A percentile compares a stretch with the other conserved stretches of the same genome.
Evolutionary conservation across 331 rosid species (phyloP).

Genomic region (Spiraea crenata): DNA sequence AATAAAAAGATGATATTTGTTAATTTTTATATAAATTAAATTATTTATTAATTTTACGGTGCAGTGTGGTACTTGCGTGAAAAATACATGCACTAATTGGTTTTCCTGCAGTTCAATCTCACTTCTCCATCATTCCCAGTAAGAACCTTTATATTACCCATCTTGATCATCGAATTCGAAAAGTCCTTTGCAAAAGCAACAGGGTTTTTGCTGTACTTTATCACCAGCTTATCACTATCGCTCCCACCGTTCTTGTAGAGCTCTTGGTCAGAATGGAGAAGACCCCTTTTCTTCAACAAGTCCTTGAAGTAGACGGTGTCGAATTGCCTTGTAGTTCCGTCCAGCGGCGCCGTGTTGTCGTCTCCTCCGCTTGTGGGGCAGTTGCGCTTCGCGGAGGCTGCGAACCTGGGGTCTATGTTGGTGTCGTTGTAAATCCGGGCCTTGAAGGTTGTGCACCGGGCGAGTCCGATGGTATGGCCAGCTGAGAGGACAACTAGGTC

Average conservation of each 20-base stretch:
- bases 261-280: constrained; percentile 56
- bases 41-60: no score
- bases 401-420: constrained; percentile 33
- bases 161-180: constrained; percentile 45
- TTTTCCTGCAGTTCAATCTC: constrained; percentile 47
- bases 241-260: constrained; percentile 40
- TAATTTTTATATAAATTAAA: no score
- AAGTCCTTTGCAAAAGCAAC: constrained; percentile 35
- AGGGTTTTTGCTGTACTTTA: constrained; percentile 22
- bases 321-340: constrained; percentile 22
- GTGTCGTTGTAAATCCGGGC: constrained; percentile 39
- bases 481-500: constrained; percentile 51
- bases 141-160: constrained; percentile 57
- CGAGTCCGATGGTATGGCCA: constrained; percentile 51
- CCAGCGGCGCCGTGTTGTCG: constrained; percentile 36
- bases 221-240: constrained; percentile 34
- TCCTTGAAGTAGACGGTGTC: constrained; percentile 26
- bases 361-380: constrained; percentile 46
- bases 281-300: constrained; percentile 37
- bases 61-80: not conserved
- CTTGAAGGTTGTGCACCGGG: constrained; percentile 31
- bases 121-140: constrained; percentile 47
- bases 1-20: no score
- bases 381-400: not conserved
- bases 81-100: constrained; percentile 17